Evolutionary conservation across 2,329 filamentous ascomycete species (phyloP), one percentile per base, ranked within the genome.

Genomic region (Aspergillus flavus): DNA sequence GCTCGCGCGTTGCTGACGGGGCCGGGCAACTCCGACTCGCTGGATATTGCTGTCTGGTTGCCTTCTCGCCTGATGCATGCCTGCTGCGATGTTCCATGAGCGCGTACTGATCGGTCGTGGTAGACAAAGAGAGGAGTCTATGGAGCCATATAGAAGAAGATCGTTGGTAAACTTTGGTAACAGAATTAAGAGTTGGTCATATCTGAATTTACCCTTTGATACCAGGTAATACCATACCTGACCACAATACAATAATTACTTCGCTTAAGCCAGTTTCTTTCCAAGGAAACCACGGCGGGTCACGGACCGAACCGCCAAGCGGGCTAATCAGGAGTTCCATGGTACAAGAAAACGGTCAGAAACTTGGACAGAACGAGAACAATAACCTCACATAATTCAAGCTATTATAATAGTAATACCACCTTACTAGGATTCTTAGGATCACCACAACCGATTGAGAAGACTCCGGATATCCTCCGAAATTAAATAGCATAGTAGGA

Each of bases 251-350:
- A 30, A 30, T 30, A 30, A 16, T 50, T 50, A 50, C 46, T 19
- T 50, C 14, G 16, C 14, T 30, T 50, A 50, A 32, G 16, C 7
- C 46, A 26, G 7, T 26, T n/a, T 30, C 7, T n/a, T 50, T 9
- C 46, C 46, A 30, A 30, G 26, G 26, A 50, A 16, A n/a, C 26
- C 12, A 7, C 6, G 45, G n/a, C 32, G 52, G 52, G 52, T 55
- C 32, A 39, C 52, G 52, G 52, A 39, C 52, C 52, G 52, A 39
- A 55, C 52, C 52, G 52, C 52, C 52, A 55, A 39, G 52, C n/a
- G n/a, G 50, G 26, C 23, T 50, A 50, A 4, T 32, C 19, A 16
- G 9, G 46, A 28, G 6, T 36, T 36, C 52, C 52, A 54, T 23
- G 32, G 52, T 36, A 36, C 52, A 34, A 23, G n/a, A 54, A 54